Base-by-base conservation (phyloP, 805 yeast species). In the Wickerhamomyces silvicola region DNA sequence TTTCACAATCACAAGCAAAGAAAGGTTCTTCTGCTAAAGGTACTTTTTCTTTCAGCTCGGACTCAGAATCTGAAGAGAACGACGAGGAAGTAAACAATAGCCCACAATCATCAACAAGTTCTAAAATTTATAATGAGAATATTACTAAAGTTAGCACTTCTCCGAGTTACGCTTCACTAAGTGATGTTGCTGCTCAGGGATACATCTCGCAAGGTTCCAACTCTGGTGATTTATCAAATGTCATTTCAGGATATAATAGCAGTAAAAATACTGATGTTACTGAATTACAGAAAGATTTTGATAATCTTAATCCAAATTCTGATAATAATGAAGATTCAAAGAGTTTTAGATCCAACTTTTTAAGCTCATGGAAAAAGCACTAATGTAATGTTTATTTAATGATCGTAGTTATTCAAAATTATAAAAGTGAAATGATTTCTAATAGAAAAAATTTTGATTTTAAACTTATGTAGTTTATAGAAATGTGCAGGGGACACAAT, bases 181-280 rank as follows among this genome's bases (percentile, higher is more conserved):
- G 70, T 33, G 73, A 68, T 39, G 74, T 73, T 16, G 78, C 78
- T 2, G 75, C 68, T 3, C 50, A 53, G 9, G 67, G 67, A 1
- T 57, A 47, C 28, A 58, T 61, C 25, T 38, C 50, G 9, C 47
- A 37, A 18, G 32, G 35, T 6, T 45, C 60, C 2, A 23, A 32
- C 6, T 30, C 26, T 22, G 23, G 18, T n/a, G 31, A 29, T 23
- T 23, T 37, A 15, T 28, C 38, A 14, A 32, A 14, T 23, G 35
- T 31, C 11, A 28, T 37, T n/a, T 22, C 28, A 7, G 31, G 35
- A 5, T 27, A 23, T 10, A 25, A 19, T n/a, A 21, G 14, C 14
- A 24, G 12, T 19, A 16, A 6, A 3, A 18, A 16, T 24, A 18
- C 20, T 14, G 27, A 15, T 20, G 15, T 48, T 18, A 34, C 24